Evolutionary conservation across 495 filamentous ascomycete species (phyloP).

Genomic region (Aspergillus campestris): DNA sequence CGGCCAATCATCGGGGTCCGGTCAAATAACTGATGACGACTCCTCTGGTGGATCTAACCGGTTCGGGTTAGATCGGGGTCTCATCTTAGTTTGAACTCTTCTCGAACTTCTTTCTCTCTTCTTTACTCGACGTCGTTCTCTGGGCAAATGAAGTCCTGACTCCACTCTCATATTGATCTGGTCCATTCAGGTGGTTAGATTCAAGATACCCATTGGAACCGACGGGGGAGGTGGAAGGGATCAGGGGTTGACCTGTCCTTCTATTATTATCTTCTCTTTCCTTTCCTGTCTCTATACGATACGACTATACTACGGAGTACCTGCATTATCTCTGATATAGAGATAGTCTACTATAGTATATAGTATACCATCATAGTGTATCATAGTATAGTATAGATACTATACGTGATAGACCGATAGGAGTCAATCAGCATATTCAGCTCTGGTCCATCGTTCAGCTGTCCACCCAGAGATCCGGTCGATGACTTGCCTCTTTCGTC

Average conservation of each 20-base stretch:
- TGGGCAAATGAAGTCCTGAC: no score
- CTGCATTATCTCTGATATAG: background rate
- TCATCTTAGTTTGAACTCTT: background rate
- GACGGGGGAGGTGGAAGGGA: conserved; percentile 5
- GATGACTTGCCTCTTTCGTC: no score
- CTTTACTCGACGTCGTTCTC: background rate
- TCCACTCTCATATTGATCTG: conserved; percentile 3
- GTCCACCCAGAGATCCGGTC: no score
- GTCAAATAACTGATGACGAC: no score
- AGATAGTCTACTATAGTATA: no score
- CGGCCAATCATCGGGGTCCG: no score
- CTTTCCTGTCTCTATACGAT: background rate
- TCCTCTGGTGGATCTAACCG: no score
- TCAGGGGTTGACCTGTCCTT: conserved; percentile 2
- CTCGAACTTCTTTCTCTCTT: background rate
- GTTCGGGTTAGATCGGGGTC: no score
- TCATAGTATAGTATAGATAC: background rate
- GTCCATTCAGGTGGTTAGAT: conserved; percentile 9
- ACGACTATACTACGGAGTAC: background rate
- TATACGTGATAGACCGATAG: background rate
- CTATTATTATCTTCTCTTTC: background rate
- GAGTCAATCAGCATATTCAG: no score
- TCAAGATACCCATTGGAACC: conserved; percentile 2
- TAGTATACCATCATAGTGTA: no score
- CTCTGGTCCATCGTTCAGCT: no score